Evolutionary conservation across 768 basidiomycete species (phyloP).

Genomic region (Chalciporus chontae): DNA sequence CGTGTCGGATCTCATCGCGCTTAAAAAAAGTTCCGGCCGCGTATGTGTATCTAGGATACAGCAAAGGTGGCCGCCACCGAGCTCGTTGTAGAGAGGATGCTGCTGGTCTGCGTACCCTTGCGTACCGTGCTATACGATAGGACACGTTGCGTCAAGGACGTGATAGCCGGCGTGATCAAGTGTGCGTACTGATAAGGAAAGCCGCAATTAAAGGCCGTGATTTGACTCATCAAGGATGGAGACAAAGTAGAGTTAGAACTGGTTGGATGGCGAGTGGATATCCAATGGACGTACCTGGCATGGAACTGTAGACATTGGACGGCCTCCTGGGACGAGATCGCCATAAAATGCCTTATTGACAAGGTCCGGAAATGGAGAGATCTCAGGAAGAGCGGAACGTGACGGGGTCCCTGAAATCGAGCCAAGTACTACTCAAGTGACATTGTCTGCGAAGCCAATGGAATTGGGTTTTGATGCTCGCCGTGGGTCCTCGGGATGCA

Average conservation of each 20-base stretch:
- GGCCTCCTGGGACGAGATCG: slow-evolving; percentile 18
- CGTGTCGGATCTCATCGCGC: slow-evolving; percentile 16
- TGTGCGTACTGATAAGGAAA: slow-evolving; percentile 9
- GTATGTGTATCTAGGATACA: slow-evolving; percentile 12
- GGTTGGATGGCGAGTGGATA: neutral
- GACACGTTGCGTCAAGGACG: no score
- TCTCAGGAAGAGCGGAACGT: slow-evolving; percentile 18
- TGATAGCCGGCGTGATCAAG: slow-evolving; percentile 19
- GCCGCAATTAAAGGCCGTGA: neutral
- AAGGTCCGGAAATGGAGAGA: slow-evolving; percentile 24
- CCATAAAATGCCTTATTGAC: slow-evolving; percentile 22
- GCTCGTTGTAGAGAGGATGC: neutral
- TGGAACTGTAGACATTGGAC: neutral
- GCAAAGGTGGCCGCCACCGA: neutral
- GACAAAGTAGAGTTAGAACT: neutral
- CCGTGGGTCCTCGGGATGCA: slow-evolving; percentile 13
- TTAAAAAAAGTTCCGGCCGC: slow-evolving; percentile 10
- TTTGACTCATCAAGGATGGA: slow-evolving; percentile 9
- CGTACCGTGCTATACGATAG: neutral
- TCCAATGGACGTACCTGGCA: neutral
- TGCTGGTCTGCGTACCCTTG: no score
- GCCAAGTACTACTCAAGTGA: slow-evolving; percentile 16
- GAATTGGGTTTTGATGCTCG: neutral
- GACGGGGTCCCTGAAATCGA: slow-evolving; percentile 24
- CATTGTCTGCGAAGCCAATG: slow-evolving; percentile 3